Evolutionary conservation across 225 moss, liverwort and hornwort species (phyloP).

Genomic region (Pseudoscleropodium purum): DNA sequence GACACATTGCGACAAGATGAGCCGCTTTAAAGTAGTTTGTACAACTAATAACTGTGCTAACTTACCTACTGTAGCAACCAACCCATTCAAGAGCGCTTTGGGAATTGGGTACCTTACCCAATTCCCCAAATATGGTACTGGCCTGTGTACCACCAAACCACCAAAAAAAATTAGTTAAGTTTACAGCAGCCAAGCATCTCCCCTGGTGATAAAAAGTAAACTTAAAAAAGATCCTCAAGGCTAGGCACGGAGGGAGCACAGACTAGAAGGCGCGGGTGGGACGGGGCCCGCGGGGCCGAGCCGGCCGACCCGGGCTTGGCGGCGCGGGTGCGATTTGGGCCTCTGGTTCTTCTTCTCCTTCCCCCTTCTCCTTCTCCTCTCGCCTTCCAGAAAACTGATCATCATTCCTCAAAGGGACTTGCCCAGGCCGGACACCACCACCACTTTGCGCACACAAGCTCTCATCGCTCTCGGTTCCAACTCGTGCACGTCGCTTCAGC

Average conservation of each 20-base stretch:
- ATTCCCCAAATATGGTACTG: background rate
- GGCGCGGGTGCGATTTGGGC: constrained; percentile 44
- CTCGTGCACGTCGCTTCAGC: background rate
- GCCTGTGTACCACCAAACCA: background rate
- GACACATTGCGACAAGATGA: background rate
- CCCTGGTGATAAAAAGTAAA: background rate
- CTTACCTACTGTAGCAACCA: background rate
- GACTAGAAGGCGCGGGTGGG: background rate
- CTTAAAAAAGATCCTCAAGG: background rate
- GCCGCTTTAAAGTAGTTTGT: background rate
- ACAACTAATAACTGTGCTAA: background rate
- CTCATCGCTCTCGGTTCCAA: background rate
- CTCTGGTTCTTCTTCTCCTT: background rate
- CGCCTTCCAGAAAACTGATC: background rate
- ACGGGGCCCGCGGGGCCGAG: background rate
- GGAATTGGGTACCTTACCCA: background rate
- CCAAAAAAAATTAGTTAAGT: background rate
- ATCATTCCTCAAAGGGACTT: background rate
- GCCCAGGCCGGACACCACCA: background rate
- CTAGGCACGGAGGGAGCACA: background rate
- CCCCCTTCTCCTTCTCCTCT: background rate
- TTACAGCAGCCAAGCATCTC: background rate
- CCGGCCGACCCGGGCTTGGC: constrained; percentile 48
- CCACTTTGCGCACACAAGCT: background rate
- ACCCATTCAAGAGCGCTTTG: background rate